phyloP scores from a whole-genome alignment of 148 eudicot genomes.

The Cornus controversa region DNA sequence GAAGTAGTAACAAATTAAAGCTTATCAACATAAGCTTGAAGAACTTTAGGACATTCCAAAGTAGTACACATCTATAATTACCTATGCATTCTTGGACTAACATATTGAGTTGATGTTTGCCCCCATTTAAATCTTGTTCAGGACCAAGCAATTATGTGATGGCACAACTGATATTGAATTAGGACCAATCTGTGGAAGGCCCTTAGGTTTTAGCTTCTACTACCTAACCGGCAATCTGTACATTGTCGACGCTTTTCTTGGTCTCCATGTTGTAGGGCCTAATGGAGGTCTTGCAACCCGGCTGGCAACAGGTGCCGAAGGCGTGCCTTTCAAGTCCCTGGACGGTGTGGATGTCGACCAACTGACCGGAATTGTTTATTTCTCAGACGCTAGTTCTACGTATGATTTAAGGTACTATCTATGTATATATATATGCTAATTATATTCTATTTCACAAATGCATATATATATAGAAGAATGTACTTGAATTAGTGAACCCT shows the following conservation, averaged over 20 bases:
- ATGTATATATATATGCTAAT: background rate
- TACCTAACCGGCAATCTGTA: background rate
- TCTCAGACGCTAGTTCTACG: background rate
- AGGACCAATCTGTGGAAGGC: constrained; percentile 3
- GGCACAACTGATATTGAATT: background rate
- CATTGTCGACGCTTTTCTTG: background rate
- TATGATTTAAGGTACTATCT: background rate
- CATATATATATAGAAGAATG: too few species aligned
- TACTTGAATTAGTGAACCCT: too few species aligned
- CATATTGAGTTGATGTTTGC: too few species aligned
- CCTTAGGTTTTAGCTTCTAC: background rate
- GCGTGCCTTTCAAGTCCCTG: background rate
- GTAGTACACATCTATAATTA: too few species aligned
- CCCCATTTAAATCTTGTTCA: background rate
- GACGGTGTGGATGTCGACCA: background rate
- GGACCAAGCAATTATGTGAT: background rate
- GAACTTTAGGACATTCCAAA: too few species aligned
- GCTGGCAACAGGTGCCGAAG: background rate
- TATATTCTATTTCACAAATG: background rate
- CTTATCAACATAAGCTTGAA: too few species aligned
- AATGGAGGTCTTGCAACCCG: constrained; percentile 5
- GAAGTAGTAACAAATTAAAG: too few species aligned
- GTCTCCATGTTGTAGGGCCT: background rate
- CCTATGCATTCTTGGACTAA: too few species aligned
- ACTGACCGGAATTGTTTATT: constrained; percentile 1